Evolutionary conservation across 352 stramenopile genomes (phyloP), one percentile per base, ranked within the genome.

Genomic region (Phytophthora cactorum): DNA sequence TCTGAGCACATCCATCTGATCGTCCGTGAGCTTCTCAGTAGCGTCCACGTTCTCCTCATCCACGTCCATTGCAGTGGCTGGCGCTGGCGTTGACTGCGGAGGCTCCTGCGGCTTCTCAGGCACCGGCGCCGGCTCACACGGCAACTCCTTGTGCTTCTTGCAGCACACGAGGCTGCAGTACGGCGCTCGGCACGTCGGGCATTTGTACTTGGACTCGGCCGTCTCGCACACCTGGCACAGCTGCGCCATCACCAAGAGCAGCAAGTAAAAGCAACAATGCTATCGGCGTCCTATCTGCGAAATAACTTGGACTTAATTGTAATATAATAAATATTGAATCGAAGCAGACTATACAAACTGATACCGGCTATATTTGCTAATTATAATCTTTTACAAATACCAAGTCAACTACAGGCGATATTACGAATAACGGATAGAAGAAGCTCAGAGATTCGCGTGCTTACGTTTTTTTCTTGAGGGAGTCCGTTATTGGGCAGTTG

Each of bases 201-300:
- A 95, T 64, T 94, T 95, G 84, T 95, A 95, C 77, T 93, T 94
- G 81, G 84, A 69, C 72, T 84, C 76, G 10, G 55, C 49, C 28
- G 67, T 59, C 52, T 66, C 53, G 54, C 87, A 95, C 34, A 93
- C 73, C 3, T 63, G 68, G 62, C 87, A 95, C 17, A 77, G 47
- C 32, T 84, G 74, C 27, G 51, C 63, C 84, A 88, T 89, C 25
- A 17, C 66, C 38, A 57, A n/a, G 56, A 55, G 9, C 32, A 52
- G 38, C 29, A 41, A 58, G 36, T 43, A 25, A 47, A 32, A 59
- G 36, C 45, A 59, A 25, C 57, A 61, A 59, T 64, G 15, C 44
- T 31, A 28, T 38, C 47, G 55, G 31, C 15, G 28, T 36, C 12
- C 31, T 6, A 1, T 0, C 10, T 15, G 44, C 9, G 22, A 65